Percentiles rank a stretch among this genome's conserved stretches.
Conservation (phyloP, 805 yeast species). For the Cyberlindnera samutprakarnensis region DNA sequence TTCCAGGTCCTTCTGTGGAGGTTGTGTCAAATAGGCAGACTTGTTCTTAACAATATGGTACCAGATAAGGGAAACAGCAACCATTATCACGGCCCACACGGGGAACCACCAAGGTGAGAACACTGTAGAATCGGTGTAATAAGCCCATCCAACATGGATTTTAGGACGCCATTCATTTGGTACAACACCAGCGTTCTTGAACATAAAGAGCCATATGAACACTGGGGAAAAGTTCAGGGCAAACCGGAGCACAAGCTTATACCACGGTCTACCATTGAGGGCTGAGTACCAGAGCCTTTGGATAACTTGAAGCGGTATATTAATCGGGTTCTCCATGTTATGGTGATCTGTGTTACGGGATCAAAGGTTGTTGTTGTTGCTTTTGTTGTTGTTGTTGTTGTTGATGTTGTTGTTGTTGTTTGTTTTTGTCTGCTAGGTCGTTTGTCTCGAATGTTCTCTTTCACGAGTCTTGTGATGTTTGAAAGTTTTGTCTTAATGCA, state of each 20-base stretch:
- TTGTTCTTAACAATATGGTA: not conserved
- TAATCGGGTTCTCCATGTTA: too few species aligned
- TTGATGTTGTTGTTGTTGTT: too few species aligned
- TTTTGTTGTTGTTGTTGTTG: too few species aligned
- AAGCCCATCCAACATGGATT: conserved; percentile 41
- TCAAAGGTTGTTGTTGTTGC: too few species aligned
- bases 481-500: too few species aligned
- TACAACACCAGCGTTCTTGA: conserved; percentile 51
- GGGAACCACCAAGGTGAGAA: conserved; percentile 23
- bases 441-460: too few species aligned
- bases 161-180: conserved; percentile 48
- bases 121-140: conserved; percentile 33
- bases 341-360: too few species aligned
- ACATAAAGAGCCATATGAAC: conserved; percentile 45
- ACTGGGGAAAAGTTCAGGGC: conserved; percentile 44
- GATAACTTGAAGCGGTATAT: not conserved
- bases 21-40: not conserved
- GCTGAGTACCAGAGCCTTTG: conserved; percentile 6
- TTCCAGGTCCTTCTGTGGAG: not conserved
- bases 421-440: too few species aligned
- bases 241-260: conserved; percentile 22
- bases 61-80: conserved; percentile 2
- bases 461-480: too few species aligned
- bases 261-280: conserved; percentile 7
- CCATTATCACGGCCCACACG: conserved; percentile 12